Percentiles rank a stretch among this genome's conserved stretches.
Conservation (phyloP, 129 eudicot species). For the Arctium lappa region DNA sequence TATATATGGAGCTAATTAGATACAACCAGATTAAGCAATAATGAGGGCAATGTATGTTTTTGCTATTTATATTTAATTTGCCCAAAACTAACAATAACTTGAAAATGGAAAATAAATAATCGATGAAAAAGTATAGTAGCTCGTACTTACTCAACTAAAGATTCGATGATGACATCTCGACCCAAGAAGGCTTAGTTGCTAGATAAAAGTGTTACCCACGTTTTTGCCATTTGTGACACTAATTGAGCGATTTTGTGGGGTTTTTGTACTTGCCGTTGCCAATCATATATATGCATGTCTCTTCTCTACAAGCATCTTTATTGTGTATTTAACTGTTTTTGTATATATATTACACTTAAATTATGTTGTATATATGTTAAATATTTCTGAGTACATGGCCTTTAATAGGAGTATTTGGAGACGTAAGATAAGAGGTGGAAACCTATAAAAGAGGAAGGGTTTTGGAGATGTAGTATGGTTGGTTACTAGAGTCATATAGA, state of each 20-base stretch:
- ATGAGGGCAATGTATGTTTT: not conserved
- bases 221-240: not conserved
- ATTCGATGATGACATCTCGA: constrained; percentile 6
- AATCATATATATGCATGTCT: not conserved
- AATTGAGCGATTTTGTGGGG: not conserved
- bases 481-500: too few species aligned
- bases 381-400: too few species aligned
- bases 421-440: too few species aligned
- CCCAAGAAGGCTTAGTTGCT: not conserved
- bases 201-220: not conserved
- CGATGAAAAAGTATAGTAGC: not conserved
- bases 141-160: not conserved
- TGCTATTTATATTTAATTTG: not conserved
- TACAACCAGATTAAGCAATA: not conserved
- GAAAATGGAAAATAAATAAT: not conserved
- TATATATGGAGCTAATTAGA: not conserved
- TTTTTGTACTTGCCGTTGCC: not conserved
- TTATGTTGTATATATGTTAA: too few species aligned
- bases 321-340: not conserved
- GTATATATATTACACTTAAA: too few species aligned
- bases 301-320: constrained; percentile 7
- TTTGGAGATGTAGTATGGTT: too few species aligned
- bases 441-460: too few species aligned
- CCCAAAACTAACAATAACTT: not conserved
- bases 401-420: too few species aligned